Conservation (phyloP, 148 eudicot genomes). For the Suaeda aralocaspica region DNA sequence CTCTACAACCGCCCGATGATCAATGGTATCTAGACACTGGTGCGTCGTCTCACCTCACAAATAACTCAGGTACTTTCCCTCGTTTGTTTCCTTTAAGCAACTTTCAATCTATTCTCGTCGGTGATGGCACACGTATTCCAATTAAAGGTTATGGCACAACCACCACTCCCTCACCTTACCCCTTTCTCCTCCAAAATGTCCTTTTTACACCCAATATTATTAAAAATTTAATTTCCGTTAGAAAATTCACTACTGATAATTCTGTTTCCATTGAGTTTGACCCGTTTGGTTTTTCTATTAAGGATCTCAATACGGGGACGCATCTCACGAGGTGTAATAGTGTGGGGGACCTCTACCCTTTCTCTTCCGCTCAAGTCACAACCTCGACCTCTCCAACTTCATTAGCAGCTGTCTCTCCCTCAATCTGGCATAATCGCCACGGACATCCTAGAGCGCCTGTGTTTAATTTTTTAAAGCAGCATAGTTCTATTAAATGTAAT, state of each 20-base stretch:
- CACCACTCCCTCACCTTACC: neutral
- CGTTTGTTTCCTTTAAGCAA: neutral
- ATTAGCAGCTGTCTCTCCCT: neutral
- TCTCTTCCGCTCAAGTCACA: neutral
- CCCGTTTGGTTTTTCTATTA: neutral
- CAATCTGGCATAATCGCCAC: neutral
- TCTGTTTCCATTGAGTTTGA: neutral
- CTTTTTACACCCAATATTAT: neutral
- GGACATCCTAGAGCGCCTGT: neutral
- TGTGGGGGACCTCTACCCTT: neutral
- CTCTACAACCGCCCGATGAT: neutral
- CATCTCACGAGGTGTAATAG: neutral
- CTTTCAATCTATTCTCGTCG: neutral
- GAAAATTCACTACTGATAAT: neutral
- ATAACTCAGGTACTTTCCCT: neutral
- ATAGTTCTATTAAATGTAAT: neutral
- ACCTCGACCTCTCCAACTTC: neutral
- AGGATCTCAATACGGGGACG: neutral
- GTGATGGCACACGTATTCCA: constrained; percentile 1
- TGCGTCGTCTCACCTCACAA: neutral
- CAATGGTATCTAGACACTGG: neutral
- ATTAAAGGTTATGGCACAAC: neutral
- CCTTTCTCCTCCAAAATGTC: neutral
- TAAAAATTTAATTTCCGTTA: neutral
- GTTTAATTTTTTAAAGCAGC: neutral